Conservation (phyloP, 345 rosid genomes). For the Eutrema japonicum region DNA sequence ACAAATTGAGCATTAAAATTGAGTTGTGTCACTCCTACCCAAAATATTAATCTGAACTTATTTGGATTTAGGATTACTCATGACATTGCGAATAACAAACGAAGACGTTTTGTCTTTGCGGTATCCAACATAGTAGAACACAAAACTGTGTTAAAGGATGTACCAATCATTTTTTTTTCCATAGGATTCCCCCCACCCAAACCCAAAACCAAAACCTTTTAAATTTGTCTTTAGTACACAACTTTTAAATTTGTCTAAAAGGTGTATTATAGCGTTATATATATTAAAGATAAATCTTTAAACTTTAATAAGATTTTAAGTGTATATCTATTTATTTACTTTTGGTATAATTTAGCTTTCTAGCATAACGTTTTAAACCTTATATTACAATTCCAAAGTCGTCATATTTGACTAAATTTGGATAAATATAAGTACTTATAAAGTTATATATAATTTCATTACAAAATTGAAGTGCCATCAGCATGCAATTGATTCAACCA, state of each 20-base stretch:
- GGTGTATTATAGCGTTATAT: constrained; percentile 11
- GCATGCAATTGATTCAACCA: constrained; percentile 35
- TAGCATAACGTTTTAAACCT: neutral
- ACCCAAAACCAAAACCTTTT: constrained; percentile 28
- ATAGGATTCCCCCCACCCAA: constrained; percentile 39
- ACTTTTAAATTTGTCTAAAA: constrained; percentile 32
- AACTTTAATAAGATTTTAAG: neutral
- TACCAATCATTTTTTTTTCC: constrained; percentile 33
- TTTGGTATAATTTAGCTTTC: neutral
- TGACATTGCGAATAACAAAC: neutral
- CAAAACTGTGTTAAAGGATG: constrained; percentile 3
- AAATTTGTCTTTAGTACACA: constrained; percentile 21
- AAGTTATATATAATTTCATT: neutral
- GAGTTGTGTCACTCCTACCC: too few relatives aligned
- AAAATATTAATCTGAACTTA: too few relatives aligned
- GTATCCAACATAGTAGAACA: constrained; percentile 25
- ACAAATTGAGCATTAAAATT: too few relatives aligned
- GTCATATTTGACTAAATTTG: constrained; percentile 22
- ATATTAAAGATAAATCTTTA: neutral
- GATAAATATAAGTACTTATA: constrained; percentile 10
- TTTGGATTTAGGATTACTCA: too few relatives aligned
- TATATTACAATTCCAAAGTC: neutral
- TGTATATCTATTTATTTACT: neutral
- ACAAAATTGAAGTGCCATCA: constrained; percentile 11
- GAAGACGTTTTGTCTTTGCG: constrained; percentile 15